Base-by-base conservation (phyloP, 768 basidiomycete species). In the Suillus americanus region DNA sequence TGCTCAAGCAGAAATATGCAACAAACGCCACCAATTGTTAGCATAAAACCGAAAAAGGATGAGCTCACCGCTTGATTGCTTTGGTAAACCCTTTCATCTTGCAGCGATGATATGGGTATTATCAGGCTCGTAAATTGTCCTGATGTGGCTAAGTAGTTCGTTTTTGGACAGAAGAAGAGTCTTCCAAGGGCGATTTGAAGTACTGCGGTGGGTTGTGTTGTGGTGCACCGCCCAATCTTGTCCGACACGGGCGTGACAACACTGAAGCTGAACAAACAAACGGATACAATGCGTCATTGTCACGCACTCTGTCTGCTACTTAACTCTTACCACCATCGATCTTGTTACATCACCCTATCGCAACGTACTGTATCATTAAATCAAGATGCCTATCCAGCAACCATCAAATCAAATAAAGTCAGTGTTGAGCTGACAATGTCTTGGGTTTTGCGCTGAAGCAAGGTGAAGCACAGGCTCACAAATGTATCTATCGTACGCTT, bases 401-500 rank as follows among this genome's bases (percentile, higher is more conserved):
- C 94, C 94, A 25, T 94, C 93, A 3, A 91, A 90, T 73, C 94
- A 95, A 74, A 95, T 94, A 77, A 95, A 93, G 93, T 92, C 70
- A 70, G 70, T 65, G 55, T 60, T 60, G 61, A 62, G 46, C 60
- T 54, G 28, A 54, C 4, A 16, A 62, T 57, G 38, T 51, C 18
- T 43, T 35, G 48, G 35, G 18, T 62, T 69, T 71, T 16, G 69
- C 60, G 35, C 43, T 30, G 25, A 46, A 30, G 46, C 46, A 56
- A 60, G 61, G 67, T 30, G 66, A 46, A 35, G 61, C 18, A 48
- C 77, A 98, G 96, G 77, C 82, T 99, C 50, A 99, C 97, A 8
- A 99, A 99, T 74, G 97, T 99, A 64, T 95, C 95, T 45, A 86
- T 99, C 75, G 97, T 99, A 41, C 88, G 95, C 54, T 82, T 97